These are phyloP conservation scores for Sanghuangporus weigelae DNA, from an alignment of 1,284 basidiomycete genomes.

Conservation along the genomic window DNA sequence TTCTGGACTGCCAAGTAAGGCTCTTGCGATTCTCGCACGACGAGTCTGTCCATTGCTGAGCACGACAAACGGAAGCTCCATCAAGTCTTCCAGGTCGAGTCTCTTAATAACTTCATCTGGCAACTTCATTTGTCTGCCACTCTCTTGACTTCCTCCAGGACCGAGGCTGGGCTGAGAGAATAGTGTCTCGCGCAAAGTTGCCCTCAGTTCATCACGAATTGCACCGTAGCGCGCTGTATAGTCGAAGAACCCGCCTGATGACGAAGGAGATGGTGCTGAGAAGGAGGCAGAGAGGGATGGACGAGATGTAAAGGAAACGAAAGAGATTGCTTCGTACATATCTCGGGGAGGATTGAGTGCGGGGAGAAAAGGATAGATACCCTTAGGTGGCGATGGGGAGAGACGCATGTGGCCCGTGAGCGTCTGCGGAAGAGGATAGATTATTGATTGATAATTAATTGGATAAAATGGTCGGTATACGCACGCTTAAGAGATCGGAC, in stretches of 20 bases:
- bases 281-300: slow-evolving; percentile 56
- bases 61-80: slow-evolving; percentile 80
- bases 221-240: slow-evolving; percentile 88
- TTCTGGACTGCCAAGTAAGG: slow-evolving; percentile 65
- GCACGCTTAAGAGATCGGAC: slow-evolving; percentile 56
- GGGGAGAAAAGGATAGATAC: slow-evolving; percentile 69
- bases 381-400: slow-evolving; percentile 51
- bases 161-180: slow-evolving; percentile 27
- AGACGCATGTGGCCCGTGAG: slow-evolving; percentile 67
- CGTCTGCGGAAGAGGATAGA: slow-evolving; percentile 36
- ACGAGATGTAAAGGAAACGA: slow-evolving; percentile 69
- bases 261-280: slow-evolving; percentile 51
- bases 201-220: slow-evolving; percentile 73
- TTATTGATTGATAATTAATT: background rate
- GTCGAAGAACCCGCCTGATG: slow-evolving; percentile 80
- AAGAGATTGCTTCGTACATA: slow-evolving; percentile 47
- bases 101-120: slow-evolving; percentile 41
- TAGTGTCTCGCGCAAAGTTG: slow-evolving; percentile 69
- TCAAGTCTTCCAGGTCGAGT: slow-evolving; percentile 53
- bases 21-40: slow-evolving; percentile 78
- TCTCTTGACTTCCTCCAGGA: background rate
- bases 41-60: slow-evolving; percentile 92
- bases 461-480: background rate
- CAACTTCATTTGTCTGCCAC: slow-evolving; percentile 8
- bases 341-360: slow-evolving; percentile 29